Base-by-base conservation (phyloP, 106 monocot genomes). In the Apostasia shenzhenica region DNA sequence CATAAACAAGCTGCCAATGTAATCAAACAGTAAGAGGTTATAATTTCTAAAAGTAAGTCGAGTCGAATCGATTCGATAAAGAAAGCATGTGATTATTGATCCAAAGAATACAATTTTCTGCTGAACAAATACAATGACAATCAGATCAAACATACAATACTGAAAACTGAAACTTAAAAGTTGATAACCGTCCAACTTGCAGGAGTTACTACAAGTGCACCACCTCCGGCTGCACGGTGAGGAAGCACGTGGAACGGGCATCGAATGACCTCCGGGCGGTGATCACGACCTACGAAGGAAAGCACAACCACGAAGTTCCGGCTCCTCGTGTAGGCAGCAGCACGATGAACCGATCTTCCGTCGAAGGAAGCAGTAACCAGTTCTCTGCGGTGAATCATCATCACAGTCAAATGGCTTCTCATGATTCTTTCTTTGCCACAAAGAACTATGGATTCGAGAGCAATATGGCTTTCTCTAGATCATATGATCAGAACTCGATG, bases 191-290 rank as follows among this genome's bases (percentile, higher is more conserved):
- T 13, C n/a, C 12, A 2, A 1, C 4, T 60, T 65, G 8, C 71
- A 95, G 95, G 88, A 95, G 91, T 69, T 95, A 95, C 76, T 95
- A 88, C 91, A 95, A 95, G 69, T 95, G 95, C 78, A 95, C 91
- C 4, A 86, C 78, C 3, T 13, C 39, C 5, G 82, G 86, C 2
- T 95, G 95, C 62, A 75, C 86, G 3, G 95, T 95, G 73, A 69
- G 95, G 63, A 95, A 95, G 77, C 88, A 88, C 63, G 91, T 95
- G 6, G 95, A 95, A 78, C 83, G 95, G 73, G 88, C 95, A 47
- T 75, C 95, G 3, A 79, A 84, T 26, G 95, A 95, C 66, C 56
- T 66, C 12, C 56, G 80, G 54, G 76, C 91, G 3, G 95, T 95
- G 50, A 79, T 95, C 79, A 95, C 91, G 6, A 91, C 95, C 38